Conservation (phyloP, 305 asterid species). For the Ilex paraguariensis region DNA sequence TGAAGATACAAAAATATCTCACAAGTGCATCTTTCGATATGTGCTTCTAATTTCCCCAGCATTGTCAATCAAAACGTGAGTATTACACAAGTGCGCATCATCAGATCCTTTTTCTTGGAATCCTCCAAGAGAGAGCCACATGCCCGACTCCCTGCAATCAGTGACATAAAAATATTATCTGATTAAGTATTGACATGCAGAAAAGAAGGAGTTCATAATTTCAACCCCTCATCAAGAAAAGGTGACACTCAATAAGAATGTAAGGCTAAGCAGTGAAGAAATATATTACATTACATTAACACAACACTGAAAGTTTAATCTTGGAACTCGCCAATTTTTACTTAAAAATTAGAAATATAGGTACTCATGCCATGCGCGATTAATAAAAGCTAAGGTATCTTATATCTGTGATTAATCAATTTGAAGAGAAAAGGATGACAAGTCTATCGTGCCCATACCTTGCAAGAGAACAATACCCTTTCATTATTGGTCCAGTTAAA, state of each 20-base stretch:
- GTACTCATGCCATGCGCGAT: too few species aligned
- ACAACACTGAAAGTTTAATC: too few species aligned
- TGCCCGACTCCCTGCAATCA: constrained; percentile 55
- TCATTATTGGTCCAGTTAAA: constrained; percentile 79
- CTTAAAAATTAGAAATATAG: too few species aligned
- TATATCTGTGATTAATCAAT: neutral
- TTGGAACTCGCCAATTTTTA: too few species aligned
- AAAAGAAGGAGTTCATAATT: too few species aligned
- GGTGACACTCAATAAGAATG: too few species aligned
- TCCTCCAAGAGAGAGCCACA: constrained; percentile 95
- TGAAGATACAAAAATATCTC: constrained; percentile 7
- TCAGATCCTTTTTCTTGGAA: constrained; percentile 82
- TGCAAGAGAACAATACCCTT: constrained; percentile 68
- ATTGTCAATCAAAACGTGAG: constrained; percentile 80
- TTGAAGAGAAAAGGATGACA: constrained; percentile 1
- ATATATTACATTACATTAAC: too few species aligned
- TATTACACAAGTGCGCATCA: constrained; percentile 63
- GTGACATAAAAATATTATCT: constrained; percentile 14
- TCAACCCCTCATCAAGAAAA: too few species aligned
- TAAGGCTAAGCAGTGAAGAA: too few species aligned
- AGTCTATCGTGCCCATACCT: constrained; percentile 28
- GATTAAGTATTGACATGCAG: neutral
- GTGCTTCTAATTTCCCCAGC: constrained; percentile 63
- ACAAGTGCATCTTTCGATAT: constrained; percentile 81
- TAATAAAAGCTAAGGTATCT: too few species aligned